Evolutionary conservation across 2,329 filamentous ascomycete genomes (phyloP).

Genomic region (Paecilomyces sp.): DNA sequence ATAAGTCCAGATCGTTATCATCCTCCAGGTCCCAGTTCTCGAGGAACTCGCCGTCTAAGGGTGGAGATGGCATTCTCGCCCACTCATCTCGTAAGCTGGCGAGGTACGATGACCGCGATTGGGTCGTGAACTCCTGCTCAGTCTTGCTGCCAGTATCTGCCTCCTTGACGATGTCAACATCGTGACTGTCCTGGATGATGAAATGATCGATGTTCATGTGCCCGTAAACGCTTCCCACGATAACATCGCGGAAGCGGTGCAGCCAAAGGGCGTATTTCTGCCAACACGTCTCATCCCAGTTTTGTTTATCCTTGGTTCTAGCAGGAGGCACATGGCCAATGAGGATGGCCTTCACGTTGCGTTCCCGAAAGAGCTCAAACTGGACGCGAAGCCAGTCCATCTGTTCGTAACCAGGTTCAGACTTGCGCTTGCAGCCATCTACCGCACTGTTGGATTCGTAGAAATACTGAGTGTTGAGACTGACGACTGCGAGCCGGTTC

Average conservation of each 20-base stretch:
- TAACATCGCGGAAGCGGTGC: slow-evolving; percentile 81
- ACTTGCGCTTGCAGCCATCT: slow-evolving; percentile 72
- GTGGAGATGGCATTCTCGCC: slow-evolving; percentile 62
- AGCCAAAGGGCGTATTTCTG: slow-evolving; percentile 94
- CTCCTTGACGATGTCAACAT: slow-evolving; percentile 56
- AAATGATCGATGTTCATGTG: slow-evolving; percentile 99
- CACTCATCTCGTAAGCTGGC: slow-evolving; percentile 70
- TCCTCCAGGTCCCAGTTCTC: slow-evolving; percentile 6
- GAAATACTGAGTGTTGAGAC: slow-evolving; percentile 93
- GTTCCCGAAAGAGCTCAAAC: slow-evolving; percentile 70
- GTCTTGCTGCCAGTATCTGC: slow-evolving; percentile 5
- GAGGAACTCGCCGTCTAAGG: slow-evolving; percentile 8
- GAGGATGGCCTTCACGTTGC: slow-evolving; percentile 88
- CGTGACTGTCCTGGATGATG: slow-evolving; percentile 75
- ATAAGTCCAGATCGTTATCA: slow-evolving; percentile 16
- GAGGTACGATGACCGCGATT: slow-evolving; percentile 73
- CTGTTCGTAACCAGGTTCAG: slow-evolving; percentile 85
- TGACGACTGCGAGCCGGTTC: slow-evolving; percentile 77
- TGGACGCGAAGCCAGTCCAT: slow-evolving; percentile 94
- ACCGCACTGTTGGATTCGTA: slow-evolving; percentile 90
- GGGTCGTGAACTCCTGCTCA: slow-evolving; percentile 50
- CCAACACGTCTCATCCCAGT: slow-evolving; percentile 97
- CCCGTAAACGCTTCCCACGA: slow-evolving; percentile 72
- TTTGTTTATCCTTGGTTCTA: slow-evolving; percentile 72
- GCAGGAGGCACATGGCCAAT: slow-evolving; percentile 93